Base-by-base conservation (phyloP, 495 filamentous ascomycete genomes). In the Neurospora sp. region DNA sequence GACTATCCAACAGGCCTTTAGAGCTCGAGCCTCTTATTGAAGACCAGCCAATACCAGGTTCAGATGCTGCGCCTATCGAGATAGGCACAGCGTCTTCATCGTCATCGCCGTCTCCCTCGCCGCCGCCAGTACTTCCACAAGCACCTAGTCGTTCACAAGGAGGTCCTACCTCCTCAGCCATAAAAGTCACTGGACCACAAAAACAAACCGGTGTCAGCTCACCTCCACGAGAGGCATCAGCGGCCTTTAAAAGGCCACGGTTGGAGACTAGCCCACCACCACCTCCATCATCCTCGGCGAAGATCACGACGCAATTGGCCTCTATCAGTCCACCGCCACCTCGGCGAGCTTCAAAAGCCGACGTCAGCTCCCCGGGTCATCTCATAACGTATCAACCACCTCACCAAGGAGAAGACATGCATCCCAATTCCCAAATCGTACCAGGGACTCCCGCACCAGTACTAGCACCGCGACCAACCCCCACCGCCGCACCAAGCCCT, bases 401-500 rank as follows among this genome's bases (percentile, higher is more conserved):
- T 35, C 12, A 16, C 0, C 53, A 35, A 18, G 11, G 3, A 1
- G 12, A 16, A 8, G 3, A 9, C 6, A 66, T 35, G 3, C 53
- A 7, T 35, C 53, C 53, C 5, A 18, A 7, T 7, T 18, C 27
- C 6, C 27, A 35, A 35, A 66, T 66, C 14, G 27, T 35, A 66
- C 53, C 53, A 66, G 53, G 53, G 3, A 66, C 53, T 66, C 53
- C 53, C 14, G 53, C 27, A 0, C 53, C 53, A 0, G 27, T 12
- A 61, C 22, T 22, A 35, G 20, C 20, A 12, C 84, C 39, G 22
- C 22, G 22, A 22, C 22, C 22, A 22, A 73, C 82, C 48, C 7
- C 42, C 16, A 82, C 83, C 10, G 75, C 75, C 48, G 77, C 2
- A 75, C 85, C 9, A 73, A 78, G 37, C 83, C 85, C 11, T 76